These are phyloP conservation scores for Fraxinus paxiana DNA, from an alignment of 305 asterid genomes.

Conservation along the genomic window DNA sequence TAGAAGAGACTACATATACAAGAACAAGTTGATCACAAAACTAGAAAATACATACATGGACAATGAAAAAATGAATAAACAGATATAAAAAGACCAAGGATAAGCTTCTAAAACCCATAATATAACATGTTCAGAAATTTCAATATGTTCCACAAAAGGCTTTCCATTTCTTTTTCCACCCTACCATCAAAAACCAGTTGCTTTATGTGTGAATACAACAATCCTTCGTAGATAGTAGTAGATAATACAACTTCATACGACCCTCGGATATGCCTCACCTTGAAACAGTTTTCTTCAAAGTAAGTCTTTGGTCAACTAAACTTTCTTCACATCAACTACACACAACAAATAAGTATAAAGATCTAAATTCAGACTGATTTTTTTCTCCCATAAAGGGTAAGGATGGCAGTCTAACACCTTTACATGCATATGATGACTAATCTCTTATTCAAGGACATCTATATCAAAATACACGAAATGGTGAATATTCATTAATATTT, in stretches of 20 bases:
- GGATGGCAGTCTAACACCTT: not conserved
- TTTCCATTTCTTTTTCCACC: not conserved
- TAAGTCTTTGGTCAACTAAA: not conserved
- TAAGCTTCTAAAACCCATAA: not conserved
- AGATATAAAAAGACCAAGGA: not conserved
- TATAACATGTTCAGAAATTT: not conserved
- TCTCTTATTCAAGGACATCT: not conserved
- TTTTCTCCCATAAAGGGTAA: not conserved
- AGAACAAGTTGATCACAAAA: not conserved
- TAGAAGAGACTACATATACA: not conserved
- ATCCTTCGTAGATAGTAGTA: not conserved
- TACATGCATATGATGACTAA: not conserved
- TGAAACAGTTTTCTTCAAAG: not conserved
- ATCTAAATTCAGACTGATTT: not conserved
- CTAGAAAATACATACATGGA: not conserved
- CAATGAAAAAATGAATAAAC: constrained; percentile 1
- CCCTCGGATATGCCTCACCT: not conserved
- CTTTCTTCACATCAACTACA: not conserved
- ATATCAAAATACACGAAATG: not conserved
- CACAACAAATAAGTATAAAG: not conserved
- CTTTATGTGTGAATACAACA: not conserved
- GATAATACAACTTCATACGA: not conserved
- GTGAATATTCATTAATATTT: not conserved
- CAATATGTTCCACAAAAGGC: not conserved
- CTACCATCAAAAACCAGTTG: not conserved